phyloP scores from a whole-genome alignment of 495 filamentous ascomycete genomes.

The Daldinia concentrica region DNA sequence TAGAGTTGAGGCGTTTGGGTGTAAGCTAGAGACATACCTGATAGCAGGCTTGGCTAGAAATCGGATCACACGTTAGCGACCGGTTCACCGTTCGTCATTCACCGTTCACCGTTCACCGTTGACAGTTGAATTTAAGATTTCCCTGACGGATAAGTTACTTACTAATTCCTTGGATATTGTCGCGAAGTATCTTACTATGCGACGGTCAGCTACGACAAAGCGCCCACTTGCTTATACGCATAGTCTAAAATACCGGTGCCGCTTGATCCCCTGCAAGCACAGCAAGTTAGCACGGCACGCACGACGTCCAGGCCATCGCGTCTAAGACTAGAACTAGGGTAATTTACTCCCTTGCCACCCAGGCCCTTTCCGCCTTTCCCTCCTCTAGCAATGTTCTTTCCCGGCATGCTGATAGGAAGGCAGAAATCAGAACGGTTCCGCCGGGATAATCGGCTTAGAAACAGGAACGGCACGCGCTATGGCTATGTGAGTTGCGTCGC shows the following conservation, averaged over 20 bases:
- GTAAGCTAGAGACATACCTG: constrained; percentile 59
- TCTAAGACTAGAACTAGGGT: constrained; percentile 4
- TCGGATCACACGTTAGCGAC: constrained; percentile 34
- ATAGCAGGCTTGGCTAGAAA: constrained; percentile 69
- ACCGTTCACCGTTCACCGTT: not conserved
- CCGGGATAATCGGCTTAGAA: not conserved
- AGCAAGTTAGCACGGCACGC: not conserved
- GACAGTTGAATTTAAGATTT: not conserved
- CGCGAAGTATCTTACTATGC: constrained; percentile 66
- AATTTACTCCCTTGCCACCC: constrained; percentile 43
- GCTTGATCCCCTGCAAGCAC: constrained; percentile 37
- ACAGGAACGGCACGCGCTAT: no score
- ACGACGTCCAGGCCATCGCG: not conserved
- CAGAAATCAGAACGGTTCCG: not conserved
- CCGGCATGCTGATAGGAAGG: constrained; percentile 16
- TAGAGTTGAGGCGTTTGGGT: not conserved
- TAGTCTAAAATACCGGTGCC: constrained; percentile 39
- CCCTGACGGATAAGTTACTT: constrained; percentile 46
- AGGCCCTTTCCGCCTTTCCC: constrained; percentile 40
- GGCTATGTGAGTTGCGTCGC: not conserved
- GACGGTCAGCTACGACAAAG: not conserved
- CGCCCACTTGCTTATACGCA: not conserved
- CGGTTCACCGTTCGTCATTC: not conserved
- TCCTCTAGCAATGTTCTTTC: constrained; percentile 21
- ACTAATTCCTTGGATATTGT: constrained; percentile 73